These are phyloP conservation scores for Aspergillus steynii DNA, from an alignment of 495 filamentous ascomycete species.

Conservation along the genomic window DNA sequence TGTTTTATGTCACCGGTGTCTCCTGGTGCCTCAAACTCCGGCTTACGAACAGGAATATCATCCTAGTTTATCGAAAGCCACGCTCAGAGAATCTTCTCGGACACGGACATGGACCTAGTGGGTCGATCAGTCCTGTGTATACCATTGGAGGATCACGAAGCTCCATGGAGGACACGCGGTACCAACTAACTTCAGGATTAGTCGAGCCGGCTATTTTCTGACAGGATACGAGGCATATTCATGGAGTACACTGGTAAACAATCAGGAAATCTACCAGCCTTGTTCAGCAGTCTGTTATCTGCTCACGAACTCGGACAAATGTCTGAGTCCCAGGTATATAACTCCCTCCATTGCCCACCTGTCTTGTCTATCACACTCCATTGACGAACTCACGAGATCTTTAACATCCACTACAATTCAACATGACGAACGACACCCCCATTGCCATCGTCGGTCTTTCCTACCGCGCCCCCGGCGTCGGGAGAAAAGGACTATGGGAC, in stretches of 20 bases:
- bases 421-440: neutral
- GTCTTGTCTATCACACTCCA: neutral
- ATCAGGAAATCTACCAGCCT: neutral
- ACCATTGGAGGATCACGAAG: neutral
- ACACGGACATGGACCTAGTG: neutral
- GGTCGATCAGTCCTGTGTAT: neutral
- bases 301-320: neutral
- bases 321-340: neutral
- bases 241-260: neutral
- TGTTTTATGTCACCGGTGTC: neutral
- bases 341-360: neutral
- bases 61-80: neutral
- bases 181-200: neutral
- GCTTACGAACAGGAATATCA: neutral
- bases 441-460: neutral
- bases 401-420: neutral
- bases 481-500: neutral
- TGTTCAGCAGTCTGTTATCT: neutral
- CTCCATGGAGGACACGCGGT: neutral
- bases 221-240: neutral
- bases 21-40: neutral
- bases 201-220: neutral
- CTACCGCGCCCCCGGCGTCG: neutral
- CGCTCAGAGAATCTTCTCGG: neutral
- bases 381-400: neutral